Percentiles rank a stretch among this genome's conserved stretches.
phyloP scores from a whole-genome alignment of 345 rosid genomes.

The Euphorbia tirucalli region DNA sequence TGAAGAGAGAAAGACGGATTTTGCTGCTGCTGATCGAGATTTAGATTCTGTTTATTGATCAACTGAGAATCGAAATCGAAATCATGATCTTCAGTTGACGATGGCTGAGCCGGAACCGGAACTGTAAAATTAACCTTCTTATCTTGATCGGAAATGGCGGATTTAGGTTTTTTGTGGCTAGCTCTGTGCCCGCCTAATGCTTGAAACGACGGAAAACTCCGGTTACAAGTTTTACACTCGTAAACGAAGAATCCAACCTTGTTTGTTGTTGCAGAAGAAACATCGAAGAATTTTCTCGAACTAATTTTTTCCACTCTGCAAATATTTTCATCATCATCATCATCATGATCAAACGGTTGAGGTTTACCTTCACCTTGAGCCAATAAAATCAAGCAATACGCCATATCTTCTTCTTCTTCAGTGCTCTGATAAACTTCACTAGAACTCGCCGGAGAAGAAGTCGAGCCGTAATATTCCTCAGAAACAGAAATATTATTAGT shows the following conservation, averaged over 20 bases:
- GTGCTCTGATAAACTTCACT: constrained; percentile 41
- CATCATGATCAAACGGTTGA: neutral
- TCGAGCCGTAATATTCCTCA: constrained; percentile 28
- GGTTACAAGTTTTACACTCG: constrained; percentile 88
- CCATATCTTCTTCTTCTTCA: constrained; percentile 90
- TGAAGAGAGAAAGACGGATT: constrained; percentile 32
- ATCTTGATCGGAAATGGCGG: constrained; percentile 17
- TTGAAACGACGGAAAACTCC: constrained; percentile 87
- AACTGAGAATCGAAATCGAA: constrained; percentile 17
- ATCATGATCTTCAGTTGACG: constrained; percentile 9
- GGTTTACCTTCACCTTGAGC: constrained; percentile 55
- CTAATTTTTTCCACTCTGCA: constrained; percentile 7
- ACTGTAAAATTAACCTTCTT: constrained; percentile 16
- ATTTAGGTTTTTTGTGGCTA: constrained; percentile 80
- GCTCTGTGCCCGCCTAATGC: constrained; percentile 98
- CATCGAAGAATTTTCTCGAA: constrained; percentile 35
- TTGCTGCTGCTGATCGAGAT: neutral
- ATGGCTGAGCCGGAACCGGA: neutral
- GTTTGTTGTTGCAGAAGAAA: constrained; percentile 13
- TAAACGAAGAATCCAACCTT: constrained; percentile 59
- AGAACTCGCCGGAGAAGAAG: constrained; percentile 42
- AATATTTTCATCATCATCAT: neutral
- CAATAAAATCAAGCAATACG: constrained; percentile 76
- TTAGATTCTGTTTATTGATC: constrained; percentile 18
- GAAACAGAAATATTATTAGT: neutral